Base-by-base conservation (phyloP, 768 basidiomycete species). In the Panaeolus papilionaceus region DNA sequence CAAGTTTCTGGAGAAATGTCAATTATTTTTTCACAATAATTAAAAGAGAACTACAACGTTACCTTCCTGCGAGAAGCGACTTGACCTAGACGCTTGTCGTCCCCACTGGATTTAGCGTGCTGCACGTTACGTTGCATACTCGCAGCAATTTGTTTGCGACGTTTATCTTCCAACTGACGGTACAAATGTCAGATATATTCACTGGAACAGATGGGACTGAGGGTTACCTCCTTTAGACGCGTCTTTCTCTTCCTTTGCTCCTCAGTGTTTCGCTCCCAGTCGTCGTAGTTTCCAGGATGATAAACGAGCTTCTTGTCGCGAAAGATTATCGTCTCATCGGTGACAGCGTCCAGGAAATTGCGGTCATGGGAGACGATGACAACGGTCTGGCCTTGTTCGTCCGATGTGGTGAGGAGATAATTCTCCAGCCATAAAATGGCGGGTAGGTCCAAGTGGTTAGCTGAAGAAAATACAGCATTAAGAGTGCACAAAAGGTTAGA, bases 341-440 rank as follows among this genome's bases (percentile, higher is more conserved):
- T 85, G 38, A 91, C 84, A 7, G 80, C 77, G 69, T 89, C 84
- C 33, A 88, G 77, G 71, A 92, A 91, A 23, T 82, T 84, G 49
- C 86, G 85, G 74, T 92, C 91, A 70, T 92, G 91, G 0, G 90
- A 86, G 28, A 88, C 85, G 64, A 92, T 75, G 28, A 92, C 81
- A n/a, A 91, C 75, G 0, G 88, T 89, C 20, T 81, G 79, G 9
- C 68, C 71, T 33, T 58, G 54, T 14, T 58, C 54, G 49, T 82
- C 75, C 20, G 73, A 72, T 62, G 81, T 76, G 49, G 77, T 79
- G 23, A 77, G 74, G 4, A 91, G 80, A 70, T 87, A 85, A 1
- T 80, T 75, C 73, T 89, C 83, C 5, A 88, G 77, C 85, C 86
- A 88, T 18, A 88, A 71, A 37, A 86, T 81, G 0, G 85, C 81